A percentile compares a stretch with the other conserved stretches of the same genome.
These are phyloP conservation scores for Reutealis trisperma DNA, from an alignment of 345 rosid genomes.

Conservation along the genomic window DNA sequence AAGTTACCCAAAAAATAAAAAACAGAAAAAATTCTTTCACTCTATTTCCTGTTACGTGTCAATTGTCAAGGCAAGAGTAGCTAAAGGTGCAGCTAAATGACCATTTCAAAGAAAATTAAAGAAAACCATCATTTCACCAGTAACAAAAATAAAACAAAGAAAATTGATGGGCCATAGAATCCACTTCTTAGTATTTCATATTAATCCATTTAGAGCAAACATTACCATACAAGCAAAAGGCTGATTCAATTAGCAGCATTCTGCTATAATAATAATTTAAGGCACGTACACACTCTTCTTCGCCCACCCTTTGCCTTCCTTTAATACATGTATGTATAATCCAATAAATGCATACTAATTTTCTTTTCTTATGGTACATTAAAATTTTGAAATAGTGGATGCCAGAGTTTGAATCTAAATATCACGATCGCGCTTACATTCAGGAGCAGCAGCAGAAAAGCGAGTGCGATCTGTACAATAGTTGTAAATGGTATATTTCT, in stretches of 20 bases:
- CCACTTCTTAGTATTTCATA: not conserved
- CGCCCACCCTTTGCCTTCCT: not conserved
- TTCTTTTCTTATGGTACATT: too few relatives aligned
- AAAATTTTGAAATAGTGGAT: too few relatives aligned
- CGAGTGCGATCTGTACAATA: slow-evolving; percentile 18
- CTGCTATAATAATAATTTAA: not conserved
- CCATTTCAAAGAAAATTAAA: not conserved
- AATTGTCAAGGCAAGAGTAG: not conserved
- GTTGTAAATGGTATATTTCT: slow-evolving; percentile 21
- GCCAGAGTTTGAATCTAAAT: not conserved
- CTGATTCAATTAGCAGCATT: not conserved
- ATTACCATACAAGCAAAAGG: not conserved
- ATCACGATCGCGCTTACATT: slow-evolving; percentile 22
- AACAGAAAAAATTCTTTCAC: not conserved
- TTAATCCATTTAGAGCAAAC: not conserved
- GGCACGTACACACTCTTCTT: not conserved
- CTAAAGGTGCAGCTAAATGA: not conserved
- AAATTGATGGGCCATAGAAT: not conserved
- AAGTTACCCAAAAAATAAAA: too few relatives aligned
- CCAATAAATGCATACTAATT: not conserved
- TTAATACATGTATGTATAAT: not conserved
- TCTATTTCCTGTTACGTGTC: not conserved
- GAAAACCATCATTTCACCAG: not conserved
- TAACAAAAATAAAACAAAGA: too few relatives aligned
- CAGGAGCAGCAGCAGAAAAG: slow-evolving; percentile 4